These are phyloP conservation scores for Bimuria novae-zelandiae DNA, from an alignment of 2,329 filamentous ascomycete genomes.

Conservation along the genomic window DNA sequence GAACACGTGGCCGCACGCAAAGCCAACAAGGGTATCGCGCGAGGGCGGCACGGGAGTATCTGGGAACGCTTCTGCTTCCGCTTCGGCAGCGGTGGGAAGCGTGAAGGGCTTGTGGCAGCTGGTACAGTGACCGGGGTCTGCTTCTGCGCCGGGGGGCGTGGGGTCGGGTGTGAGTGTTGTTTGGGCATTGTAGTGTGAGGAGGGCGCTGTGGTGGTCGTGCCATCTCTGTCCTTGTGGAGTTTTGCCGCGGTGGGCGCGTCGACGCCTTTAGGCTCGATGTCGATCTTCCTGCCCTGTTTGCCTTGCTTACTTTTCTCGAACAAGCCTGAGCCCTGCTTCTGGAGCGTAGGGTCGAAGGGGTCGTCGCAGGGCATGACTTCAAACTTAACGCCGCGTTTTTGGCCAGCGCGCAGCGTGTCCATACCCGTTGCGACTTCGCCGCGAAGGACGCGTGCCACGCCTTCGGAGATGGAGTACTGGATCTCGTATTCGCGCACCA, in stretches of 20 bases:
- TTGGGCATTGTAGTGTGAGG: conserved; percentile 17
- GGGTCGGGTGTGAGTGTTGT: conserved; percentile 30
- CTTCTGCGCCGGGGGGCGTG: conserved; percentile 26
- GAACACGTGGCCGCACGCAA: conserved; percentile 81
- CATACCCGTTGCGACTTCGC: conserved; percentile 86
- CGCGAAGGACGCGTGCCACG: conserved; percentile 81
- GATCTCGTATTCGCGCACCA: conserved; percentile 95
- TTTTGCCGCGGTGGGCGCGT: conserved; percentile 30
- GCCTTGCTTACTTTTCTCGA: background rate
- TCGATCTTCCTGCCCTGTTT: conserved; percentile 29
- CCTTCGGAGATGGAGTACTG: conserved; percentile 91
- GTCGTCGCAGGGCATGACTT: conserved; percentile 61
- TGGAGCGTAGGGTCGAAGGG: background rate
- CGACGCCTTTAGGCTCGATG: conserved; percentile 34
- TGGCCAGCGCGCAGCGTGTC: conserved; percentile 78
- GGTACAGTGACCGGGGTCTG: conserved; percentile 42
- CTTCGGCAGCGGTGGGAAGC: conserved; percentile 34
- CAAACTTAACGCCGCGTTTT: conserved; percentile 85
- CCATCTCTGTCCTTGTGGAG: conserved; percentile 29
- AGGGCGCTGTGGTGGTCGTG: conserved; percentile 24
- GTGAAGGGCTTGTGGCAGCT: conserved; percentile 39
- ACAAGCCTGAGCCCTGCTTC: conserved; percentile 6
- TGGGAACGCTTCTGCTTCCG: conserved; percentile 33
- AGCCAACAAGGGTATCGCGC: conserved; percentile 73
- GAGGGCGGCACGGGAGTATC: conserved; percentile 33